A percentile compares a stretch with the other conserved stretches of the same genome.
phyloP scores from a whole-genome alignment of 2,329 filamentous ascomycete species.

The Pseudogymnoascus sp. region DNA sequence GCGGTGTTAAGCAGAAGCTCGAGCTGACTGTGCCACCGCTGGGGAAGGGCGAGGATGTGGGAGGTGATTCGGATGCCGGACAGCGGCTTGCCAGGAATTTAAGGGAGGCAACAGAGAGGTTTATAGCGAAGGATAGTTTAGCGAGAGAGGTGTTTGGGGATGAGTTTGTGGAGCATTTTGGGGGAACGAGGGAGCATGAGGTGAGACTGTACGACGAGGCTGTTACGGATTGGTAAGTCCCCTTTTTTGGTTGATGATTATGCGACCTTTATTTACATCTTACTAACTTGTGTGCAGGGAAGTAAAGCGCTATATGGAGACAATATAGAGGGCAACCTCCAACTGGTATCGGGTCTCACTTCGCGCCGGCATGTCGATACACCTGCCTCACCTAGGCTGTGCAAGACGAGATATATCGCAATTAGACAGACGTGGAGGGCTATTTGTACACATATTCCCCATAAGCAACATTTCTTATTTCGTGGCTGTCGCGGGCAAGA shows the following conservation, averaged over 20 bases:
- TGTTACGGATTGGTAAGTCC: slow-evolving; percentile 85
- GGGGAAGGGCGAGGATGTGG: slow-evolving; percentile 76
- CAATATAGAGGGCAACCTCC: not conserved
- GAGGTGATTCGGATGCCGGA: slow-evolving; percentile 62
- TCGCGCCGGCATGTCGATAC: not conserved
- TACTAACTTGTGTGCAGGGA: not conserved
- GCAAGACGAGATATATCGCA: not conserved
- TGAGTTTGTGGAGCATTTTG: slow-evolving; percentile 92
- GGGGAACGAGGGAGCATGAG: slow-evolving; percentile 87
- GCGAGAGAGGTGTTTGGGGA: slow-evolving; percentile 93
- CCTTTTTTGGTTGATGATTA: not conserved
- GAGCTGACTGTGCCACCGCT: slow-evolving; percentile 75
- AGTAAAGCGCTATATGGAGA: slow-evolving; percentile 1
- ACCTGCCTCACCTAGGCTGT: not conserved
- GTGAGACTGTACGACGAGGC: slow-evolving; percentile 87
- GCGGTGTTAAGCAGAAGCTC: slow-evolving; percentile 87
- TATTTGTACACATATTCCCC: not conserved
- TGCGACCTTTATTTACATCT: not conserved
- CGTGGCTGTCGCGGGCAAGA: not conserved
- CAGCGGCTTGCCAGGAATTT: slow-evolving; percentile 74
- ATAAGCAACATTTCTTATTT: not conserved
- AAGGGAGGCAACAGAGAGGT: slow-evolving; percentile 73
- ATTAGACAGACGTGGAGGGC: not conserved
- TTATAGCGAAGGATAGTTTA: slow-evolving; percentile 70
- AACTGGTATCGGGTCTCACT: not conserved